These are phyloP conservation scores for Phtheirospermum japonicum DNA, from an alignment of 257 asterid genomes.

Conservation along the genomic window DNA sequence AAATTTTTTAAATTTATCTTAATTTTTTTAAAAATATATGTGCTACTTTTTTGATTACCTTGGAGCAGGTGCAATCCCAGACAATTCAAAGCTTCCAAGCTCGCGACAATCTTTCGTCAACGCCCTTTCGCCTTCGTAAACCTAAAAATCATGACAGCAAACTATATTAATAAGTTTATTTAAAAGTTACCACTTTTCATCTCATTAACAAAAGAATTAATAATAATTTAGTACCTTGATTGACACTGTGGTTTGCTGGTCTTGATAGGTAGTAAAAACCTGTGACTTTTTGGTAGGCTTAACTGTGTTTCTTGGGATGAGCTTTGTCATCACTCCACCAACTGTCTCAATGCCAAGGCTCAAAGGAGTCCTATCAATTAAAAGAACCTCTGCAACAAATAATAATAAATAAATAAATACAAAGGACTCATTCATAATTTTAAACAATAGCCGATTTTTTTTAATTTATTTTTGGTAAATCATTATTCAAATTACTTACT, in stretches of 20 bases:
- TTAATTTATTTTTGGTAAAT: too few species aligned
- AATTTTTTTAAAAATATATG: too few species aligned
- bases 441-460: too few species aligned
- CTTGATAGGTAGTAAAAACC: constrained; percentile 50
- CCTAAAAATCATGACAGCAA: constrained; percentile 25
- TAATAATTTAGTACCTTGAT: constrained; percentile 33
- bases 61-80: constrained; percentile 55
- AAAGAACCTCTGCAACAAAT: constrained; percentile 12
- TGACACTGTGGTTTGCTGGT: constrained; percentile 51
- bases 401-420: too few species aligned
- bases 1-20: too few species aligned
- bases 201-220: too few species aligned
- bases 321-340: constrained; percentile 61
- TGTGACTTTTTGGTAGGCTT: constrained; percentile 46
- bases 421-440: too few species aligned
- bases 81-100: constrained; percentile 53
- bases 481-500: constrained; percentile 23
- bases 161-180: too few species aligned
- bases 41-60: too few species aligned
- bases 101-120: constrained; percentile 50
- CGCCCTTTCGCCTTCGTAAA: constrained; percentile 56
- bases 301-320: constrained; percentile 45
- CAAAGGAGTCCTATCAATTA: constrained; percentile 36
- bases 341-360: constrained; percentile 61
- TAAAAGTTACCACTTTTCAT: too few species aligned